Base-by-base conservation (phyloP, 2,329 filamentous ascomycete genomes). In the Periconia sp. region DNA sequence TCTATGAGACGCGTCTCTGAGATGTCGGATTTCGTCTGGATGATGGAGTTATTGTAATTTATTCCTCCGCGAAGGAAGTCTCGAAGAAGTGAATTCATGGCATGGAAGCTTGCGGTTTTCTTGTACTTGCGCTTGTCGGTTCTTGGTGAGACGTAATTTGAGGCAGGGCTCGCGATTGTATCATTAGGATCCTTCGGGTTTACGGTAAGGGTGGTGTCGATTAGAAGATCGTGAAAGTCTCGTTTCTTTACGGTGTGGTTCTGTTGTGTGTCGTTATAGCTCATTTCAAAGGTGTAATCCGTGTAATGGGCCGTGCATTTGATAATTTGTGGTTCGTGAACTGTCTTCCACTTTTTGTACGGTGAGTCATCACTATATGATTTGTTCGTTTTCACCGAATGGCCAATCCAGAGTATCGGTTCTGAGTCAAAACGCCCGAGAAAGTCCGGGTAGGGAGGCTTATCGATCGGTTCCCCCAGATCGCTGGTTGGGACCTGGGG, bases 321-420 rank as follows among this genome's bases (percentile, higher is more conserved):
- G 48, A 69, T 63, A 28, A 70, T 64, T 33, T 65, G 64, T 0
- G 68, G 59, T 35, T 62, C 54, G 24, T 68, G 64, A 0, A 67
- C 57, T 19, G 50, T 52, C 9, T 46, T 46, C 68, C 68, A 71
- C 28, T 54, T 59, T 12, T 53, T 46, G 16, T 63, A 56, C 3
- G 56, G 55, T 1, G 60, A 63, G 10, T 55, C 48, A 1, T 43
- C 18, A 2, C 48, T 42, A 26, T 68, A 66, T 1, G 56, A 52
- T 15, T 46, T 38, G 2, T 43, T 44, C 1, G 66, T 68, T 6
- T 68, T 62, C 29, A 65, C 56, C 1, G 61, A 46, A 25, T 69
- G 65, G 8, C 68, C 66, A 28, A 70, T 63, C 66, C 68, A 71
- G 0, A 71, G 48, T 2, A 59, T 49, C 12, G 68, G 68, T 29